Evolutionary conservation across 2,329 filamentous ascomycete species (phyloP), one percentile per base, ranked within the genome.

Genomic region (Phialophora macrospora): DNA sequence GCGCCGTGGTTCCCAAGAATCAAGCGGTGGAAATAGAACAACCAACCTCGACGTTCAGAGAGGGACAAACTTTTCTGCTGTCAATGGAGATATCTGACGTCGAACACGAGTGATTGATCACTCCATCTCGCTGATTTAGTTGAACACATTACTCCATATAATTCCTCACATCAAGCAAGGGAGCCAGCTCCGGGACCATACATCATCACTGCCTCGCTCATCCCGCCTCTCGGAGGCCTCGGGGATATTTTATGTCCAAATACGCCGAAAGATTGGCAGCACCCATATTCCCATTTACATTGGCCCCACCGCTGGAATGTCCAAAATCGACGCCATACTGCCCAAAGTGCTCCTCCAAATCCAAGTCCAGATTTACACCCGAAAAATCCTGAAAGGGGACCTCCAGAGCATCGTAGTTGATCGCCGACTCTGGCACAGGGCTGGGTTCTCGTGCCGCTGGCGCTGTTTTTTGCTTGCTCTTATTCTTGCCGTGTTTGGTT

Each of bases 371-470:
- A 55, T 57, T 56, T 11, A 20, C 59, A 6, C 63, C 65, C 26
- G 61, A 41, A 49, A 68, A 67, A 9, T 70, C 63, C 26, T 67
- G 51, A 30, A 63, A 68, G 11, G 66, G 55, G 9, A 58, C 34
- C 41, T 66, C 51, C 34, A 68, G 54, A 9, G 64, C 68, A 44
- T 65, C 46, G 34, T 59, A 66, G 32, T 70, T 65, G 62, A 68
- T 63, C 9, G 55, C 66, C 17, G 58, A 65, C 22, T 70, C 68
- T 20, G 63, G 48, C 7, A 65, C 62, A 22, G 66, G 62, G 24
- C 59, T 65, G 17, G 64, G 22, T 51, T 55, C 51, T 9, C 46
- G 57, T 8, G 46, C 12, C 20, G 9, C 30, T 12, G 51, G 55
- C 48, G 38, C 28, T 17, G 34, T 48, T 49, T 65, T 64, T 41